Evolutionary conservation across 1,139 yeast species (phyloP), one percentile per base, ranked within the genome.

Genomic region (Nematodospora anomalae): DNA sequence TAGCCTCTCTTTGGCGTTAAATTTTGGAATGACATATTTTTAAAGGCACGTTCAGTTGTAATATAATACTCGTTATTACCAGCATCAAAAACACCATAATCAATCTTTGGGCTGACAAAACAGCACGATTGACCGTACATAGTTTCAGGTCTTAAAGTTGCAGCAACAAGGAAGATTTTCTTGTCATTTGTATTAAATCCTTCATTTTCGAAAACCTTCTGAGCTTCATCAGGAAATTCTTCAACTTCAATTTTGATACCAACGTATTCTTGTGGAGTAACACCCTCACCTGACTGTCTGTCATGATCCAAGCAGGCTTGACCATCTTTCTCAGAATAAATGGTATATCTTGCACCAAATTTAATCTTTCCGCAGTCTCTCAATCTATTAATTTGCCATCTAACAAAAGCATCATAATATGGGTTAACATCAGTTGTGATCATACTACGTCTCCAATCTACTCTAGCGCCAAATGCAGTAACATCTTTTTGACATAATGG

Each of bases 241-340:
- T 72, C 62, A 33, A 85, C 74, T 60, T 75, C 69, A 55, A 92
- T 92, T 74, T 92, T 92, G 57, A 92, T 80, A 53, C 94, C 97
- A 29, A 89, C 82, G 64, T 92, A 92, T 64, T 92, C 98, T 66
- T 94, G 98, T 29, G 98, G 97, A 50, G 83, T 79, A 35, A 92
- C 90, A 61, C 95, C 98, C 71, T 92, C 99, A 59, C 99, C 99
- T 35, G 92, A 79, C 63, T 79, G 84, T 75, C 99, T 84, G 66
- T 92, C 99, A 64, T 92, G 99, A 65, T 92, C 98, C 89, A 92
- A 90, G 74, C 99, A 92, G 32, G 98, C 95, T 71, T 92, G 99
- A 44, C 97, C 97, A 66, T 92, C 98, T 69, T 86, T 90, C 58
- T 90, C 96, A 28, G 97, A 90, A 68, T 87, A 92, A 53, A 92